These are phyloP conservation scores for Neofusicoccum laricinum DNA, from an alignment of 2,329 filamentous ascomycete genomes.

Conservation along the genomic window DNA sequence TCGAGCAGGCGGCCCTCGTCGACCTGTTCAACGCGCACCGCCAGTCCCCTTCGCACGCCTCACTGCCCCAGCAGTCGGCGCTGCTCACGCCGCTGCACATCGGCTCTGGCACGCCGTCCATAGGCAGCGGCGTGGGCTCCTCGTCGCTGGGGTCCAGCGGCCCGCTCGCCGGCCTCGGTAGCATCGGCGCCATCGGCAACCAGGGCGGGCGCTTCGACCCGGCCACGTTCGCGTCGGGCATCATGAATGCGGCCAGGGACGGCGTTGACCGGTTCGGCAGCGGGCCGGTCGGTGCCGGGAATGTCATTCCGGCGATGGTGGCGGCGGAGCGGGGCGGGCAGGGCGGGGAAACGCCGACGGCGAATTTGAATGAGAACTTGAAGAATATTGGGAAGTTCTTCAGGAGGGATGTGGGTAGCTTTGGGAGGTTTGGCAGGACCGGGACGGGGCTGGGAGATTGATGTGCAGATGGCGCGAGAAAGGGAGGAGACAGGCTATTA, in stretches of 20 bases:
- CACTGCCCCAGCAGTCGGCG: conserved; percentile 48
- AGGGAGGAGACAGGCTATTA: background rate
- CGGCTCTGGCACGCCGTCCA: conserved; percentile 30
- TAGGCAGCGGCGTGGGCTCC: conserved; percentile 38
- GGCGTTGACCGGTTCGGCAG: conserved; percentile 75
- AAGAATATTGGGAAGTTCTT: conserved; percentile 98
- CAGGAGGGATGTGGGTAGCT: conserved; percentile 70
- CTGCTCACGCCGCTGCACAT: conserved; percentile 38
- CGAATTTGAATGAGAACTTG: conserved; percentile 86
- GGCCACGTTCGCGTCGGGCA: conserved; percentile 76
- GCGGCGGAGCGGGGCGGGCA: conserved; percentile 24
- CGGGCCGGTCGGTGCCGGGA: conserved; percentile 27
- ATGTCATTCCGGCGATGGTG: conserved; percentile 28
- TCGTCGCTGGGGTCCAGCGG: conserved; percentile 47
- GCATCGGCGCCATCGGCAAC: conserved; percentile 32
- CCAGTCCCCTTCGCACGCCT: conserved; percentile 62
- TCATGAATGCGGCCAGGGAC: conserved; percentile 84
- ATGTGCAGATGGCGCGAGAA: too few relatives aligned
- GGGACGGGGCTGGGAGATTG: conserved; percentile 3
- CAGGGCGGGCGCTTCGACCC: conserved; percentile 65
- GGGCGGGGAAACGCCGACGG: conserved; percentile 47
- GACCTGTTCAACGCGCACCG: conserved; percentile 91
- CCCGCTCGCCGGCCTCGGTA: conserved; percentile 41
- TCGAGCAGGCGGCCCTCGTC: conserved; percentile 76
- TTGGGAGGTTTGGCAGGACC: conserved; percentile 35